A percentile compares a stretch with the other conserved stretches of the same genome.
Evolutionary conservation across 2,329 filamentous ascomycete species (phyloP).

Genomic region (Lachnellula subtilissima): DNA sequence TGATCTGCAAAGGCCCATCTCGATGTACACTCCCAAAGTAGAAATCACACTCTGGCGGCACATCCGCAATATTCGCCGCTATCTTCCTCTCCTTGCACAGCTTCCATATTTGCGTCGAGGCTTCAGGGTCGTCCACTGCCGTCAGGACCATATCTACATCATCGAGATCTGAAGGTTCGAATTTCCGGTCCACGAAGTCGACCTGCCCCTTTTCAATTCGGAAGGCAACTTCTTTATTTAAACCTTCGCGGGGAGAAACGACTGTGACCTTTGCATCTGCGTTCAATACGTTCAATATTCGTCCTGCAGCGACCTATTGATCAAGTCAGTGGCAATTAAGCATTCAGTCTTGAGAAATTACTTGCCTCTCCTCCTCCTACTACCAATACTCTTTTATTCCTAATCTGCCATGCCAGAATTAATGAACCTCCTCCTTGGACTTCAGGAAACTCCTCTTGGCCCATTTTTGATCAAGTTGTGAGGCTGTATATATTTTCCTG

Average conservation of each 20-base stretch:
- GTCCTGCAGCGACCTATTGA: constrained; percentile 84
- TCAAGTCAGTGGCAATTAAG: constrained; percentile 19
- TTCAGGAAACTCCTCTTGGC: constrained; percentile 56
- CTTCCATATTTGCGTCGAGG: constrained; percentile 89
- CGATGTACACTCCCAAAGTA: constrained; percentile 96
- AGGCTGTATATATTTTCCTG: constrained; percentile 12
- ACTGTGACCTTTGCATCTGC: constrained; percentile 89
- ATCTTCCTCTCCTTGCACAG: constrained; percentile 81
- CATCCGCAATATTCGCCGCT: constrained; percentile 93
- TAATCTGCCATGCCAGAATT: constrained; percentile 93
- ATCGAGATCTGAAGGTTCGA: constrained; percentile 83
- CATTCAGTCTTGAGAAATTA: not conserved
- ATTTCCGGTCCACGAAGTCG: constrained; percentile 74
- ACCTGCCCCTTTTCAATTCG: constrained; percentile 73
- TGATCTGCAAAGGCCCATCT: constrained; percentile 92
- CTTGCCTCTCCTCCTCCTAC: constrained; percentile 89
- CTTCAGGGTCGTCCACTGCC: constrained; percentile 86
- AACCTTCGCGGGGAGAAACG: constrained; percentile 70
- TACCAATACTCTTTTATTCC: constrained; percentile 82
- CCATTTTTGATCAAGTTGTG: constrained; percentile 11
- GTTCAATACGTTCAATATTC: constrained; percentile 90
- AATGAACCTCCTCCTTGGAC: constrained; percentile 88
- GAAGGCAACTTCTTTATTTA: constrained; percentile 84
- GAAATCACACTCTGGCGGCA: constrained; percentile 95
- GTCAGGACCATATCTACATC: constrained; percentile 85